A percentile compares a stretch with the other conserved stretches of the same genome.
phyloP scores from a whole-genome alignment of 345 rosid species.

The Eucalyptus tenuipes region DNA sequence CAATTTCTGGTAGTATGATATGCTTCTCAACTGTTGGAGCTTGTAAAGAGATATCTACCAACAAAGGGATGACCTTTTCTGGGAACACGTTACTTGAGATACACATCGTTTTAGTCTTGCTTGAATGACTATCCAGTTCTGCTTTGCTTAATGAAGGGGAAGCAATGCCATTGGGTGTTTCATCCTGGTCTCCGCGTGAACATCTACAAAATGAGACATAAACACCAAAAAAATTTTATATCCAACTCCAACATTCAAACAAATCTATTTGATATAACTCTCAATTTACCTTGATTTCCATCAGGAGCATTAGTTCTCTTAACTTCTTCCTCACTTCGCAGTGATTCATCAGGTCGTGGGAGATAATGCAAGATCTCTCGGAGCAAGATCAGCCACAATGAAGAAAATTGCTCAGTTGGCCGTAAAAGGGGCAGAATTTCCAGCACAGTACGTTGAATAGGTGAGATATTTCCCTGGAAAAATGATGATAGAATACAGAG shows the following conservation, averaged over 20 bases:
- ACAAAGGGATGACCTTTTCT: conserved; percentile 69
- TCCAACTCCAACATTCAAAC: not conserved
- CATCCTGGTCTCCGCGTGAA: conserved; percentile 8
- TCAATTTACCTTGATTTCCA: conserved; percentile 19
- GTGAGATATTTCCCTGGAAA: conserved; percentile 68
- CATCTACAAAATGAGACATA: conserved; percentile 11
- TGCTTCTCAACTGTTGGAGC: conserved; percentile 65
- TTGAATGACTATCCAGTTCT: conserved; percentile 15
- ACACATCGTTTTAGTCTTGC: conserved; percentile 12
- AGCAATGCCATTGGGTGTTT: conserved; percentile 27
- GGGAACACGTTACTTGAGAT: conserved; percentile 44
- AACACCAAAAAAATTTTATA: conserved; percentile 3
- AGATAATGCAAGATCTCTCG: conserved; percentile 68
- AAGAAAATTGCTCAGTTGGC: conserved; percentile 71
- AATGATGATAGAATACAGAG: not conserved
- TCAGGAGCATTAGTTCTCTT: conserved; percentile 18
- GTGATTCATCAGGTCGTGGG: conserved; percentile 38
- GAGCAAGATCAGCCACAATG: conserved; percentile 75
- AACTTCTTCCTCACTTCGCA: conserved; percentile 36
- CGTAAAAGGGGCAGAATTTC: conserved; percentile 65
- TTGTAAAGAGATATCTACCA: conserved; percentile 60
- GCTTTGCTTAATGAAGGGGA: conserved; percentile 16
- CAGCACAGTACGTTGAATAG: conserved; percentile 66
- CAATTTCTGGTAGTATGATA: conserved; percentile 65
- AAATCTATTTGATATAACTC: not conserved